Base-by-base conservation (phyloP, 768 basidiomycete genomes). In the Mrakia blollopis region DNA sequence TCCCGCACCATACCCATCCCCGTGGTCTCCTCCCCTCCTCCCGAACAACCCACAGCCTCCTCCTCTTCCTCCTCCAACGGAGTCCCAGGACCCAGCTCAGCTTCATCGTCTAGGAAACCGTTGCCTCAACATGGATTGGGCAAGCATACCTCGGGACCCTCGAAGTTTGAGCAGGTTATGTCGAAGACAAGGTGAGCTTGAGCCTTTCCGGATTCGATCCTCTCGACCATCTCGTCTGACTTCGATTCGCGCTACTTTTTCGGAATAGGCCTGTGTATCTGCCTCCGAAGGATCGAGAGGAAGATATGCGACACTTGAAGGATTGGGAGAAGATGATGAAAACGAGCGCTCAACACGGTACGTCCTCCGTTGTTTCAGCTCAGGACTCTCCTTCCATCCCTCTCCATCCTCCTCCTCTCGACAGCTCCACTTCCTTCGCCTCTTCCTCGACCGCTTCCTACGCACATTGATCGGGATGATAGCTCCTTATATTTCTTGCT, bases 281-380 rank as follows among this genome's bases (percentile, higher is more conserved):
- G 0, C 76, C 76, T 28, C 76, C 76, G 10, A 77, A 77, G 32
- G 61, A 72, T n/a, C 71, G 72, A 10, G 63, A 73, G 9, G 76
- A 77, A 47, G 76, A 77, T 25, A 60, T 68, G 21, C n/a, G n/a
- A 13, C 76, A 77, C 44, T 44, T 73, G 9, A 39, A 41, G 16
- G 72, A 44, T 16, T 77, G 71, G 71, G 72, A 77, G 35, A 61
- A 52, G 65, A 67, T 77, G 72, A 77, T 77, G 76, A 68, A 47
- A 25, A 71, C 61, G 13, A 47, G 68, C 21, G 60, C 54, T 35
- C 54, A 62, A n/a, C 41, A 44, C 23, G 73, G 73, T 74, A 0
- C 41, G 73, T 67, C 47, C n/a, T 39, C n/a, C n/a, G n/a, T n/a
- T n/a, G n/a, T 21, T 39, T n/a, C 1, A 54, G n/a, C 60, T 39